Conservation (phyloP, 805 yeast species). For the Kuraishia cidri region DNA sequence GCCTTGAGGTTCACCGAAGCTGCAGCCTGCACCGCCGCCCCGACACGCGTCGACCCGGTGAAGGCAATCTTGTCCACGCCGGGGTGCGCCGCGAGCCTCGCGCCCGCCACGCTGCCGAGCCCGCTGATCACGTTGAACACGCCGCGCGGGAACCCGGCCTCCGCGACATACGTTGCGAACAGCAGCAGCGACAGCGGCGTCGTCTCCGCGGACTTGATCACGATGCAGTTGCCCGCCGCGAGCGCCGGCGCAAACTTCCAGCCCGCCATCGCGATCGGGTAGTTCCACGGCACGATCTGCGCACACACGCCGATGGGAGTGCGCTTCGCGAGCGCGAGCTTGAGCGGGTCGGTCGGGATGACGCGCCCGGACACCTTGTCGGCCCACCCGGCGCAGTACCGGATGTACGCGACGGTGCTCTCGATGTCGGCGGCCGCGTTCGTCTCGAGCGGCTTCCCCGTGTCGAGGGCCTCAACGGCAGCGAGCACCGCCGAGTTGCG, state of each 20-base stretch:
- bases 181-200: slow-evolving; percentile 65
- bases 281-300: slow-evolving; percentile 68
- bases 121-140: slow-evolving; percentile 68
- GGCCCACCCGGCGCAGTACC: slow-evolving; percentile 57
- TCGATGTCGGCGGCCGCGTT: slow-evolving; percentile 42
- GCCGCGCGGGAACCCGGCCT: slow-evolving; percentile 74
- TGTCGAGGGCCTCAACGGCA: slow-evolving; percentile 38
- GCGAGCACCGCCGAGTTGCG: slow-evolving; percentile 38
- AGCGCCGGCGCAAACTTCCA: slow-evolving; percentile 83
- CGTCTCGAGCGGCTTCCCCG: slow-evolving; percentile 40
- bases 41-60: slow-evolving; percentile 63
- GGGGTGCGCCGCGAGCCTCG: slow-evolving; percentile 51
- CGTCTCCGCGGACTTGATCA: slow-evolving; percentile 67
- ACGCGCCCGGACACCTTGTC: slow-evolving; percentile 41
- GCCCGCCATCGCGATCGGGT: slow-evolving; percentile 61
- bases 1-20: slow-evolving; percentile 57
- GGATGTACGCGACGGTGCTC: slow-evolving; percentile 32
- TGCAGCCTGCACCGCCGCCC: slow-evolving; percentile 50
- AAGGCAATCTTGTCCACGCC: slow-evolving; percentile 53
- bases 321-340: slow-evolving; percentile 59
- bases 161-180: slow-evolving; percentile 45
- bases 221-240: slow-evolving; percentile 69
- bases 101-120: slow-evolving; percentile 62
- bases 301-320: slow-evolving; percentile 64
- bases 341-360: slow-evolving; percentile 27